Evolutionary conservation across 2,329 filamentous ascomycete genomes (phyloP).

Genomic region (Aspergillus udagawae): DNA sequence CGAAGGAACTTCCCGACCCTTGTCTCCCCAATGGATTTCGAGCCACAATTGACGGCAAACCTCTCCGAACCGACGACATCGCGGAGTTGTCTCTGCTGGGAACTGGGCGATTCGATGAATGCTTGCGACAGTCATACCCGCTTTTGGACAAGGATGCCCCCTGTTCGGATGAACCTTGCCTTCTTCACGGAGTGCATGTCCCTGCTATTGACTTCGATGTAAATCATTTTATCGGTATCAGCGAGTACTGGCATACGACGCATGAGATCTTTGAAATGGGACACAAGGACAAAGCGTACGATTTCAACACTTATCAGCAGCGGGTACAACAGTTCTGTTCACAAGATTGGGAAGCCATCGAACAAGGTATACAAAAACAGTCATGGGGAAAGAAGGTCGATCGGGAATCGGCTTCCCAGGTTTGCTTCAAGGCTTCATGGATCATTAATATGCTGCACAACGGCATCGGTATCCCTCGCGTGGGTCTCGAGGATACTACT

Average conservation of each 20-base stretch:
- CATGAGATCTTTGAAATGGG: slow-evolving; percentile 84
- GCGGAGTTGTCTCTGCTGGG: slow-evolving; percentile 62
- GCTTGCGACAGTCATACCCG: slow-evolving; percentile 75
- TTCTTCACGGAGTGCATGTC: slow-evolving; percentile 86
- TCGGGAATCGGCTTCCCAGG: slow-evolving; percentile 70
- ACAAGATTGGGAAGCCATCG: slow-evolving; percentile 74
- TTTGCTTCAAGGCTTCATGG: slow-evolving; percentile 98
- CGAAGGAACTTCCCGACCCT: slow-evolving; percentile 76
- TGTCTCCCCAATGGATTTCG: slow-evolving; percentile 78
- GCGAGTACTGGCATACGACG: slow-evolving; percentile 98
- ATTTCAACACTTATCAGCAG: slow-evolving; percentile 83
- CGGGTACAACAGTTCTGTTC: slow-evolving; percentile 82
- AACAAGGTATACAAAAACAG: slow-evolving; percentile 58
- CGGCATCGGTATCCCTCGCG: slow-evolving; percentile 85
- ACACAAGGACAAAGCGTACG: slow-evolving; percentile 75
- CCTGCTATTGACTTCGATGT: slow-evolving; percentile 95
- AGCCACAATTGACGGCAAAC: slow-evolving; percentile 67
- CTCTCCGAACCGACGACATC: slow-evolving; percentile 39
- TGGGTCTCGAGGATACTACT: slow-evolving; percentile 66
- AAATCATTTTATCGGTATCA: slow-evolving; percentile 96
- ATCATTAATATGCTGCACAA: slow-evolving; percentile 94
- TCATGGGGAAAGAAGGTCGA: slow-evolving; percentile 74
- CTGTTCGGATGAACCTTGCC: slow-evolving; percentile 77
- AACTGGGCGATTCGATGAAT: slow-evolving; percentile 83
- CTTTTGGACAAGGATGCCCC: slow-evolving; percentile 84